phyloP scores from a whole-genome alignment of 257 asterid genomes.

The Jaltomata sinuosa region DNA sequence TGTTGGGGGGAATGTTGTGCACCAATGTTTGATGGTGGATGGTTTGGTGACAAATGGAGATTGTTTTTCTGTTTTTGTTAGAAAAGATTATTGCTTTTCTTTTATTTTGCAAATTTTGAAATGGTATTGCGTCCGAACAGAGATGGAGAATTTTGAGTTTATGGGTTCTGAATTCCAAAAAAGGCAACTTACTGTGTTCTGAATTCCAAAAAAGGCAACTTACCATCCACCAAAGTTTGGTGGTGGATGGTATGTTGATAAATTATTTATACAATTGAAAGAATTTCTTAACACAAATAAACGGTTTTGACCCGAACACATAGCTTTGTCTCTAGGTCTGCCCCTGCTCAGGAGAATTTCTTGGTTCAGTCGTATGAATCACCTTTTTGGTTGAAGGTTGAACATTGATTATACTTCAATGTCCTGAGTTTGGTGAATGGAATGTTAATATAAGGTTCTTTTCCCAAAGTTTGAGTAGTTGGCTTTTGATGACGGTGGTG shows the following conservation, averaged over 20 bases:
- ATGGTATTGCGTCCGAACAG: not conserved
- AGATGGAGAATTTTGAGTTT: not conserved
- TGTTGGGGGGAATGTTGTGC: not conserved
- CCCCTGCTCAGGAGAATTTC: not conserved
- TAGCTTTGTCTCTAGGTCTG: not conserved
- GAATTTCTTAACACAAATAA: not conserved
- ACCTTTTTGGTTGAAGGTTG: not conserved
- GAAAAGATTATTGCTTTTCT: not conserved
- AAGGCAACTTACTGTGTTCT: not conserved
- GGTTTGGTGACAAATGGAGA: not conserved
- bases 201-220: not conserved
- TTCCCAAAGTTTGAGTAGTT: not conserved
- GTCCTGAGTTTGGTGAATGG: not conserved
- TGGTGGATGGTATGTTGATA: too few species aligned
- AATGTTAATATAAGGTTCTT: not conserved
- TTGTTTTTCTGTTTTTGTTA: not conserved
- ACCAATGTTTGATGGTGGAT: not conserved
- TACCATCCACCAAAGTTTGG: too few species aligned
- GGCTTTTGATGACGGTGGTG: not conserved
- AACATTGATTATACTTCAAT: not conserved
- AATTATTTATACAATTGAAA: not conserved
- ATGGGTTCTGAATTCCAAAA: not conserved
- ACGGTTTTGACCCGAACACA: not conserved
- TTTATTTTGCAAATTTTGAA: not conserved
- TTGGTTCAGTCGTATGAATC: not conserved